Conservation (phyloP, 2,329 filamentous ascomycete genomes). For the Aureobasidium sp. region DNA sequence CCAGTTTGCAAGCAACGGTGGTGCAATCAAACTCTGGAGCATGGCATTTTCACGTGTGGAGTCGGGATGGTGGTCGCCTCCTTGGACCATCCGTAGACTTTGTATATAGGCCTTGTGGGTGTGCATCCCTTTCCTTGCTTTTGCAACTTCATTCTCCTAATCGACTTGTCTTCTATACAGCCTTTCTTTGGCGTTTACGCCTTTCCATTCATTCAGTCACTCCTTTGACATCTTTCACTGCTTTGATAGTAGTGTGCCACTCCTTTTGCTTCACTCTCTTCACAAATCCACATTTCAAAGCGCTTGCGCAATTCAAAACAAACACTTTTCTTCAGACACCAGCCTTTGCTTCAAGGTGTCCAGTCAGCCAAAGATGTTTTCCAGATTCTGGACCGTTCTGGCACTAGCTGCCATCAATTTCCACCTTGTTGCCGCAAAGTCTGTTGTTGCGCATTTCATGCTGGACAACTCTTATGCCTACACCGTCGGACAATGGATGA, state of each 20-base stretch:
- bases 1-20: conserved; percentile 1
- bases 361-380: not conserved
- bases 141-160: conserved; percentile 1
- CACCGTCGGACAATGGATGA: conserved; percentile 28
- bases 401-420: conserved; percentile 22
- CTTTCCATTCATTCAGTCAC: conserved; percentile 11
- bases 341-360: not conserved
- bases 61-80: not conserved
- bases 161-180: conserved; percentile 6
- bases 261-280: conserved; percentile 1
- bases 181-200: conserved; percentile 1
- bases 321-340: not conserved
- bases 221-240: conserved; percentile 6
- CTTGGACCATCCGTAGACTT: not conserved
- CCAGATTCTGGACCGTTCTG: not conserved
- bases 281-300: not conserved
- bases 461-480: conserved; percentile 31
- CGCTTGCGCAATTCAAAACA: not conserved
- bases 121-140: not conserved
- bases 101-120: conserved; percentile 7
- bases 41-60: conserved; percentile 5
- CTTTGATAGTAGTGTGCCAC: conserved; percentile 14
- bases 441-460: conserved; percentile 33
- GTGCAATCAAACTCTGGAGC: conserved; percentile 7
- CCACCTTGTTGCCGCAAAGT: conserved; percentile 23